Percentiles rank a stretch among this genome's conserved stretches.
These are phyloP conservation scores for Goffeauzyma gilvescens DNA, from an alignment of 768 basidiomycete genomes.

Conservation along the genomic window DNA sequence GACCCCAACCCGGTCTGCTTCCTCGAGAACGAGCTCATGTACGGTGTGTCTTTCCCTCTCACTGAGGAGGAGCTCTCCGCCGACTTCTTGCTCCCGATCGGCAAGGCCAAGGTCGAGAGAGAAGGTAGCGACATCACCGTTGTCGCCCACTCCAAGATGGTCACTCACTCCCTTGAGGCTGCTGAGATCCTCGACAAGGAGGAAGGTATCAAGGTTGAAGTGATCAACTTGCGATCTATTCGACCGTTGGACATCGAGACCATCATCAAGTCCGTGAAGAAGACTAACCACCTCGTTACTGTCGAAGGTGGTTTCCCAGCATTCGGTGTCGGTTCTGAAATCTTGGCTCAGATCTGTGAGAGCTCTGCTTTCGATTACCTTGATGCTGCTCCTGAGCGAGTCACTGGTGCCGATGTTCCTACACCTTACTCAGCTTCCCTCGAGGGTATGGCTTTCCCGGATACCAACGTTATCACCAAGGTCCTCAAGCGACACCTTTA, in stretches of 20 bases:
- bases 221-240: conserved; percentile 83
- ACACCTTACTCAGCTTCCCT: conserved; percentile 88
- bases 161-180: conserved; percentile 81
- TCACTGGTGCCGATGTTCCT: conserved; percentile 90
- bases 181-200: conserved; percentile 85
- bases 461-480: conserved; percentile 73
- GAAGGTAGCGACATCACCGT: conserved; percentile 83
- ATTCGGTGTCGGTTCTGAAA: conserved; percentile 96
- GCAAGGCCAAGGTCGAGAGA: conserved; percentile 90
- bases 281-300: conserved; percentile 85
- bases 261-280: conserved; percentile 91
- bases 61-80: conserved; percentile 85
- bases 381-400: conserved; percentile 90
- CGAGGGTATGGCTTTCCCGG: conserved; percentile 83
- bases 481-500: conserved; percentile 58
- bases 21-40: conserved; percentile 98
- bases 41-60: conserved; percentile 94
- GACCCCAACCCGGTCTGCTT: conserved; percentile 97
- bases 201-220: conserved; percentile 79
- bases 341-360: conserved; percentile 92
- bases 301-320: conserved; percentile 98
- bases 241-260: conserved; percentile 95
- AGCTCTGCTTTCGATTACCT: conserved; percentile 96
- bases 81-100: conserved; percentile 85
- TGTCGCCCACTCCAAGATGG: conserved; percentile 97